Base-by-base conservation (phyloP, 1,284 basidiomycete genomes). In the Ceratobasidium sp. region DNA sequence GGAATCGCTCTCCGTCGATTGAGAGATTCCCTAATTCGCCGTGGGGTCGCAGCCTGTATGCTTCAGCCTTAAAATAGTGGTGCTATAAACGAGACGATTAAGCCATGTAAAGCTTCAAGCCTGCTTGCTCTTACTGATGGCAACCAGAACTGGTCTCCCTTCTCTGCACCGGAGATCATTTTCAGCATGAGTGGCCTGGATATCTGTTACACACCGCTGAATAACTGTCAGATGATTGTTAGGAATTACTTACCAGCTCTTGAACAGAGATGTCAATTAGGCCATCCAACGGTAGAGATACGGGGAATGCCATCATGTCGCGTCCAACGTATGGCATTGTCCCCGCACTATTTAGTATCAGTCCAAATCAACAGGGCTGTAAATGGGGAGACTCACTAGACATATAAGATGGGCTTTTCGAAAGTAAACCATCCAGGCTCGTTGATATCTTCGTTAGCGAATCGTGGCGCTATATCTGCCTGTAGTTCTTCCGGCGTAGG, bases 241-340 rank as follows among this genome's bases (percentile, higher is more conserved):
- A 7, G 29, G 27, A 58, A 31, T 22, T 9, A 77, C 85, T 66
- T 77, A 92, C 93, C 71, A 86, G 78, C 69, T 88, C 87, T 83
- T 95, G 91, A 22, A 90, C 84, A 46, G 88, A 88, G 24, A 97
- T 82, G 80, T 98, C 95, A 71, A 97, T 88, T 48, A 91, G 80
- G 0, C 95, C 95, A 79, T 95, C 91, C 64, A 92, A 89, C 0
- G 92, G 89, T 48, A 89, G 82, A 0, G 93, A 90, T 2, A 93
- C 89, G 0, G 95, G 95, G 81, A 95, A 96, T 69, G 95, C 90
- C 90, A 95, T 92, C 51, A 94, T 84, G 80, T 95, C 92, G 64
- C 91, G 89, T 68, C 82, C 80, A 0, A 86, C 82, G 78, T 82
- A 86, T 0, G 86, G 85, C 78, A 85, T 80, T 76, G 83, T 82